phyloP scores from a whole-genome alignment of 78 protist genomes.

The Dictyostelium firmibasis region DNA sequence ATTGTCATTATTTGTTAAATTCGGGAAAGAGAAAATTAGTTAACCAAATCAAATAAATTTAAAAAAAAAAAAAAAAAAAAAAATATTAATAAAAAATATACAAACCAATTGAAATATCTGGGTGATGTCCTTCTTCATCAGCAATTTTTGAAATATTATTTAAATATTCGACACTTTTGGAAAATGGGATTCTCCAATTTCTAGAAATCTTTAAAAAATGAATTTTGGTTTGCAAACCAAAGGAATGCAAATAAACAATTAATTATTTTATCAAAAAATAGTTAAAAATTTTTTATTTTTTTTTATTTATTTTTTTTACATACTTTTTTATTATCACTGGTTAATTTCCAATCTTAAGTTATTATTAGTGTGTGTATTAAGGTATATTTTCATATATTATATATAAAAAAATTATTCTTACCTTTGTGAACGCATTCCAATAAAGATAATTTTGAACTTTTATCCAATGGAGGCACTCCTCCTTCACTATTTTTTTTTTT shows the following conservation, averaged over 20 bases:
- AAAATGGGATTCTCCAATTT: slow-evolving; percentile 62
- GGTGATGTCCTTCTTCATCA: slow-evolving; percentile 68
- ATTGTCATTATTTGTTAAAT: not conserved
- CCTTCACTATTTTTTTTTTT: not conserved
- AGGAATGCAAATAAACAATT: not conserved
- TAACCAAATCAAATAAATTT: too few relatives aligned
- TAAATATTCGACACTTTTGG: slow-evolving; percentile 12
- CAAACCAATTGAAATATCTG: slow-evolving; percentile 49
- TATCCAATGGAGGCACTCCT: not conserved
- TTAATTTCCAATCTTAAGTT: slow-evolving; percentile 1
- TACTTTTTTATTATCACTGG: slow-evolving; percentile 1
- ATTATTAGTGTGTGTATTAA: too few relatives aligned
- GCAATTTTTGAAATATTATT: not conserved
- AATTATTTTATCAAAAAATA: too few relatives aligned
- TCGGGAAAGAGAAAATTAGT: not conserved
- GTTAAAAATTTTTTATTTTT: not conserved
- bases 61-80: too few relatives aligned
- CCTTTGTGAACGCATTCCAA: not conserved
- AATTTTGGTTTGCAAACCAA: too few relatives aligned
- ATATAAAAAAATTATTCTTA: too few relatives aligned
- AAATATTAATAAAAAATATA: not conserved
- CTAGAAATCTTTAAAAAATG: slow-evolving; percentile 5
- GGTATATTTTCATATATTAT: too few relatives aligned
- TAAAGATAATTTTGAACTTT: not conserved
- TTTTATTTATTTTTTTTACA: not conserved